phyloP scores from a whole-genome alignment of 805 yeast species.

The Wickerhamiella dianesei region DNA sequence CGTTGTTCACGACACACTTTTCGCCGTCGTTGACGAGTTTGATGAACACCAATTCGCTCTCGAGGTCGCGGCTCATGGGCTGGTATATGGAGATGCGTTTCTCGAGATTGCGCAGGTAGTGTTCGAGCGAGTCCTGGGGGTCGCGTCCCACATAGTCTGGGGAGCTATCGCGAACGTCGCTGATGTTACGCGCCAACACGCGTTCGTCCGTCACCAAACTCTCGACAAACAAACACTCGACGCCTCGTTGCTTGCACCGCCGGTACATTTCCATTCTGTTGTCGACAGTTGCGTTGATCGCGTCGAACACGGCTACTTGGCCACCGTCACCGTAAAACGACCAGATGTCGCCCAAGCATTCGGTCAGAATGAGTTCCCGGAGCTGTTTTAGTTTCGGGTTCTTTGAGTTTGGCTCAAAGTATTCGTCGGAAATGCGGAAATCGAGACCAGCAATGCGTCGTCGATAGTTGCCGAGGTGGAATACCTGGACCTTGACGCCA shows the following conservation, averaged over 20 bases:
- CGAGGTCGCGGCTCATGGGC: conserved; percentile 40
- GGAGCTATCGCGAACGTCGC: conserved; percentile 64
- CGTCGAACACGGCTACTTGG: conserved; percentile 93
- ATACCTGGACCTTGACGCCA: conserved; percentile 84
- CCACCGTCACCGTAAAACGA: conserved; percentile 63
- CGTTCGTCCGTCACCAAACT: conserved; percentile 63
- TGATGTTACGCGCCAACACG: conserved; percentile 60
- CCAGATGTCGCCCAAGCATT: conserved; percentile 56
- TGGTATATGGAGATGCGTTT: conserved; percentile 57
- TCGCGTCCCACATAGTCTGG: conserved; percentile 79
- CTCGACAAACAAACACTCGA: conserved; percentile 79
- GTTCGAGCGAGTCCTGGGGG: conserved; percentile 56
- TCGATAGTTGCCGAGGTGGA: conserved; percentile 86
- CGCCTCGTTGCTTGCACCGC: conserved; percentile 40
- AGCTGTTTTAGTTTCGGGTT: conserved; percentile 35
- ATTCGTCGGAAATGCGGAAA: conserved; percentile 50
- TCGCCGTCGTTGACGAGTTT: conserved; percentile 88
- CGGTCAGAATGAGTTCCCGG: conserved; percentile 44
- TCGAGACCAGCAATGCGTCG: conserved; percentile 34
- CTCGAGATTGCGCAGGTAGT: conserved; percentile 61
- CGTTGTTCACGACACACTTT: conserved; percentile 60
- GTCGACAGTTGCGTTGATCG: conserved; percentile 68
- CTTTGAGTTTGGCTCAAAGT: conserved; percentile 39
- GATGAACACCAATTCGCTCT: conserved; percentile 52
- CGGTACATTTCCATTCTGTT: conserved; percentile 44